A percentile compares a stretch with the other conserved stretches of the same genome.
phyloP scores from a whole-genome alignment of 2,329 filamentous ascomycete species.

The Fusarium nygamai region DNA sequence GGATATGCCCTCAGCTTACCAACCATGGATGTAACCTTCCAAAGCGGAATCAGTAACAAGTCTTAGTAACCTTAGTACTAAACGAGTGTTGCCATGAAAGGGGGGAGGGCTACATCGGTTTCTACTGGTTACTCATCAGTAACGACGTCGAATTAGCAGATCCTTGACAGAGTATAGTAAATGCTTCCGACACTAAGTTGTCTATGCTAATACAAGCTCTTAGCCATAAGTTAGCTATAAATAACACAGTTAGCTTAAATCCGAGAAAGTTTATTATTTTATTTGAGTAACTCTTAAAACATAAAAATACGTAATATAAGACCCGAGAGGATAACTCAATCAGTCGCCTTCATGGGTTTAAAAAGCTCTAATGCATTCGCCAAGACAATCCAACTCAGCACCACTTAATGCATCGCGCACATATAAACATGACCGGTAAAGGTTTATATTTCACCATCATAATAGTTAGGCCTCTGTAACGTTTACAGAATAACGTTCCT shows the following conservation, averaged over 20 bases:
- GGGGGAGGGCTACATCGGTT: too few species aligned
- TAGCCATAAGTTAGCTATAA: neutral
- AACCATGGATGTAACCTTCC: neutral
- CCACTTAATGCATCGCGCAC: rapidly evolving
- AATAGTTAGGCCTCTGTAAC: neutral
- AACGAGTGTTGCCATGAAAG: neutral
- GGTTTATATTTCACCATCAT: rapidly evolving
- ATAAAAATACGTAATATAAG: neutral
- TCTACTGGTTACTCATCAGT: neutral
- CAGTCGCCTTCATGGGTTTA: neutral
- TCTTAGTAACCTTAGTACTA: too few species aligned
- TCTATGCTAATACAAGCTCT: too few species aligned
- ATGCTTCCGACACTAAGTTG: neutral
- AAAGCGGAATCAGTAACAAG: neutral
- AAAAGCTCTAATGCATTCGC: neutral
- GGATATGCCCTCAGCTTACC: too few species aligned
- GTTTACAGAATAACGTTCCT: neutral
- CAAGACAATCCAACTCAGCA: neutral
- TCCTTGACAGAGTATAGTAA: neutral
- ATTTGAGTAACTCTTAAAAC: neutral
- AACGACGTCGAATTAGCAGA: too few species aligned
- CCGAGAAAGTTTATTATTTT: neutral
- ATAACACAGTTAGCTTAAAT: neutral
- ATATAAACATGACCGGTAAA: neutral
- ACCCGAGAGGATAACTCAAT: neutral